Evolutionary conservation across 108 stramenopile genomes (phyloP).

Genomic region (Epithemia pelagica): DNA sequence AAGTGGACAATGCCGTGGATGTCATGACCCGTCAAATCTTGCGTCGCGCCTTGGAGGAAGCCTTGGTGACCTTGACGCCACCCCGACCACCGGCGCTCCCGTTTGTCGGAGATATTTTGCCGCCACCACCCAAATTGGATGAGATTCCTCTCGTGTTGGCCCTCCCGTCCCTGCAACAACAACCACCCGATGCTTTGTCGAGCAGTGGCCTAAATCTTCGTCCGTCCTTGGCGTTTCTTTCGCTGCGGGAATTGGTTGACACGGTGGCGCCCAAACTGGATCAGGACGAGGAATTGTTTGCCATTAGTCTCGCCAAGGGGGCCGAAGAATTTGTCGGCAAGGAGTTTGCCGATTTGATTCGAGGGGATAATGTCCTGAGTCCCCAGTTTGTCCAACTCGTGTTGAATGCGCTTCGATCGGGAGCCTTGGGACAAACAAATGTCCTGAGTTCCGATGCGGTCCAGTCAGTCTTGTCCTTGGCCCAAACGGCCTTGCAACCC

Average conservation of each 20-base stretch:
- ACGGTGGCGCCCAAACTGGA: conserved; percentile 64
- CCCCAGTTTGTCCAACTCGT: conserved; percentile 40
- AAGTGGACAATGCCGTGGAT: conserved; percentile 74
- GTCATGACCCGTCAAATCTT: conserved; percentile 68
- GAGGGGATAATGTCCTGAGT: conserved; percentile 63
- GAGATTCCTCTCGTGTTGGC: conserved; percentile 63
- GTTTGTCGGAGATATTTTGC: conserved; percentile 66
- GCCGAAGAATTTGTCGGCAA: conserved; percentile 61
- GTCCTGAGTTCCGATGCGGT: conserved; percentile 27
- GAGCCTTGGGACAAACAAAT: conserved; percentile 26
- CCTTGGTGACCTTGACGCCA: conserved; percentile 55
- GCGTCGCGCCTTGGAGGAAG: conserved; percentile 64
- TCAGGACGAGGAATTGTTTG: conserved; percentile 83
- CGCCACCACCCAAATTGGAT: conserved; percentile 60
- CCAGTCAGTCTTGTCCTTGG: conserved; percentile 17
- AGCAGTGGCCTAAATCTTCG: conserved; percentile 11
- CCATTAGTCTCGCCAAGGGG: conserved; percentile 67
- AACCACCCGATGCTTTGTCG: no score
- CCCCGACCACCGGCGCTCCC: conserved; percentile 59
- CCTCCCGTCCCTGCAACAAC: conserved; percentile 31
- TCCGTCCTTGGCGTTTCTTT: conserved; percentile 32
- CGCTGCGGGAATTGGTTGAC: conserved; percentile 62
- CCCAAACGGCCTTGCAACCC: conserved; percentile 12
- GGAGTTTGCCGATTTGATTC: conserved; percentile 51
- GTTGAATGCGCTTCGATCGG: conserved; percentile 40